A percentile compares a stretch with the other conserved stretches of the same genome.
Evolutionary conservation across 345 rosid genomes (phyloP).

Genomic region (Eucalyptus viminalis): DNA sequence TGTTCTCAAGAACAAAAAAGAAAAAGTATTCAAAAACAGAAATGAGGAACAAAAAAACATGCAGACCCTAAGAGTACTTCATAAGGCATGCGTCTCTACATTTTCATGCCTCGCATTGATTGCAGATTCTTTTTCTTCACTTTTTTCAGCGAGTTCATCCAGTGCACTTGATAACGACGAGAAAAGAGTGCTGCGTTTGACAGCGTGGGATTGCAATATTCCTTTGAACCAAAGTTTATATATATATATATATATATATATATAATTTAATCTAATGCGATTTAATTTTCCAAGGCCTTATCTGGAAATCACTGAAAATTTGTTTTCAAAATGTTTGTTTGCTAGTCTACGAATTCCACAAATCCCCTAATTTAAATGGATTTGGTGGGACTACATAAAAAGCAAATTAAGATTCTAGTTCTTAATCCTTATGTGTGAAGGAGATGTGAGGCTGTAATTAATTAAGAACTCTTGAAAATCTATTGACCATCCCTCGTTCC

Average conservation of each 20-base stretch:
- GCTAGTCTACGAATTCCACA: neutral
- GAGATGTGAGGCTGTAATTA: too few species aligned
- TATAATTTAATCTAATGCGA: neutral
- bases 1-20: too few species aligned
- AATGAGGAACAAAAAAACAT: too few species aligned
- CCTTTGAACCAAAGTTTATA: neutral
- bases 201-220: neutral
- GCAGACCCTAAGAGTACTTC: neutral
- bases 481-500: too few species aligned
- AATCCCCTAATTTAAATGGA: too few species aligned
- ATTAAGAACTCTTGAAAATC: too few species aligned
- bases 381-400: too few species aligned
- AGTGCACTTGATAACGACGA: neutral
- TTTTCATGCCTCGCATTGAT: neutral
- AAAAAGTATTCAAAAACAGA: too few species aligned
- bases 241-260: too few species aligned
- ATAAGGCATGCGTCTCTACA: neutral
- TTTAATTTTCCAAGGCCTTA: neutral
- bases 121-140: neutral
- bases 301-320: neutral
- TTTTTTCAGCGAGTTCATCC: too few species aligned
- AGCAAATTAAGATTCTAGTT: too few species aligned
- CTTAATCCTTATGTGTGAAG: too few species aligned
- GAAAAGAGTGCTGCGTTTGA: neutral
- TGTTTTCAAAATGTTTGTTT: neutral